Evolutionary conservation across 345 rosid genomes (phyloP).

Genomic region (Murraya paniculata): DNA sequence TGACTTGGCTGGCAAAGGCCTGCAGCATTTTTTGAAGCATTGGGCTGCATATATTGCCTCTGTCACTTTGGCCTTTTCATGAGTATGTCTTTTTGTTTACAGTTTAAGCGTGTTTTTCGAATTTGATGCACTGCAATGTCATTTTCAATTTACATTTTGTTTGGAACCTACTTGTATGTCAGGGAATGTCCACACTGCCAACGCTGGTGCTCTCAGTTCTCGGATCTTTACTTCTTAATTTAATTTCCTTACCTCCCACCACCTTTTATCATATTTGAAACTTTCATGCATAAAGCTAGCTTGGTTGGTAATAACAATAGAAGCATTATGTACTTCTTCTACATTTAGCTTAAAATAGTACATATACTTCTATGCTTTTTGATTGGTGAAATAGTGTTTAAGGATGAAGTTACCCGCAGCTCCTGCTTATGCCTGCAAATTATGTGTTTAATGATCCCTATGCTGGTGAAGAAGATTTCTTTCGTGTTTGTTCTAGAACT

Average conservation of each 20-base stretch:
- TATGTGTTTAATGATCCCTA: neutral
- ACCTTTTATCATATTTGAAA: neutral
- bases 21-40: conserved; percentile 7
- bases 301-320: neutral
- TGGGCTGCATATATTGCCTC: neutral
- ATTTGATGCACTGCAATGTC: neutral
- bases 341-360: neutral
- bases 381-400: neutral
- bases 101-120: neutral
- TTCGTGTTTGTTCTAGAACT: neutral
- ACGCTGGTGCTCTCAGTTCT: neutral
- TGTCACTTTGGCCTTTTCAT: neutral
- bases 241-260: neutral
- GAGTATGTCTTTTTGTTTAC: neutral
- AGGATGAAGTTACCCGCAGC: neutral
- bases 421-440: neutral
- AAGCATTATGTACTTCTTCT: neutral
- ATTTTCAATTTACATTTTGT: conserved; percentile 4
- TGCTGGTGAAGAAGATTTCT: neutral
- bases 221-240: neutral
- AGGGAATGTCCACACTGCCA: neutral
- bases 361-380: neutral
- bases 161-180: neutral
- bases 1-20: conserved; percentile 5
- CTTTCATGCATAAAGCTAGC: neutral